phyloP scores from a whole-genome alignment of 345 rosid species.

The Eucalyptus sideroxylon region DNA sequence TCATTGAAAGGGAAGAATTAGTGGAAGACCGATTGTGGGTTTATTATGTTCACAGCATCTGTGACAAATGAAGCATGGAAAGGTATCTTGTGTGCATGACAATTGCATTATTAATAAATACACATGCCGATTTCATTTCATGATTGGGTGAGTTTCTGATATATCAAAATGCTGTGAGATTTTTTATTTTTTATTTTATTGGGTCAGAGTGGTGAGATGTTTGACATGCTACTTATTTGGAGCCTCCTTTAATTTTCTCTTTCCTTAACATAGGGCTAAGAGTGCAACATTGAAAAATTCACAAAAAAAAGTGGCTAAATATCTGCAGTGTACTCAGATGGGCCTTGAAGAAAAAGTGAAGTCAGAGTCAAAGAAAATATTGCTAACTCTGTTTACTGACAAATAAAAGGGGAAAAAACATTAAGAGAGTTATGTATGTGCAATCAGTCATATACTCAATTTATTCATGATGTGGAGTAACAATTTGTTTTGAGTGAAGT shows the following conservation, averaged over 20 bases:
- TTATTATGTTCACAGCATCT: background rate
- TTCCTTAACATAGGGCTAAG: background rate
- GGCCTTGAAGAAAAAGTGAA: background rate
- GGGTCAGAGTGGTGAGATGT: background rate
- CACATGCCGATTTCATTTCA: background rate
- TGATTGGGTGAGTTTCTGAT: background rate
- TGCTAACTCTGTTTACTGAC: background rate
- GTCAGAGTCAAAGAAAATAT: background rate
- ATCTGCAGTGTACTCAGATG: background rate
- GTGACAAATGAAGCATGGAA: background rate
- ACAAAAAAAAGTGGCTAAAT: background rate
- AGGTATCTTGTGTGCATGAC: background rate
- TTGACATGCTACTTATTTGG: background rate
- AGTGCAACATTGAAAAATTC: background rate
- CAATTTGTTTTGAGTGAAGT: background rate
- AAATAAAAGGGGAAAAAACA: background rate
- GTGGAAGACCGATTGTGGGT: background rate
- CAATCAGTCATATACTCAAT: background rate
- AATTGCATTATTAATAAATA: background rate
- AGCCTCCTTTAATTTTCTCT: background rate
- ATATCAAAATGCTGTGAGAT: background rate
- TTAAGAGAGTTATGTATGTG: background rate
- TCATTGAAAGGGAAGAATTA: background rate
- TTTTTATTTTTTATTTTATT: too few species aligned
- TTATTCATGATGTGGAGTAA: background rate